Conservation (phyloP, 2,329 filamentous ascomycete genomes). For the Phoma sp. region DNA sequence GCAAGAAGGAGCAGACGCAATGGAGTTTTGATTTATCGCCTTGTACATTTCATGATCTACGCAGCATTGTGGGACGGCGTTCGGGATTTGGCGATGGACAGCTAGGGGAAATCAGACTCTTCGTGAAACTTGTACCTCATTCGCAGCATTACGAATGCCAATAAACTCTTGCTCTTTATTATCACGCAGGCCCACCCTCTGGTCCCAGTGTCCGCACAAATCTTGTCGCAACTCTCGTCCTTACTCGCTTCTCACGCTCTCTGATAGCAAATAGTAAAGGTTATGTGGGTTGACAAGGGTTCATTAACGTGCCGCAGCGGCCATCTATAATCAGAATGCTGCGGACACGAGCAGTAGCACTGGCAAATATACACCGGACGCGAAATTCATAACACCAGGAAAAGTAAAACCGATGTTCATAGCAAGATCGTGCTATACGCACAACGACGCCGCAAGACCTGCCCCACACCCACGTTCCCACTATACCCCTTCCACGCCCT, state of each 20-base stretch:
- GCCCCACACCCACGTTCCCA: neutral
- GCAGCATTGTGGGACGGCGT: neutral
- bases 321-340: too few species aligned
- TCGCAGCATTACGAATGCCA: neutral
- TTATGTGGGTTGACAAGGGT: too few species aligned
- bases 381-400: neutral
- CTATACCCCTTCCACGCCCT: neutral
- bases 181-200: too few species aligned
- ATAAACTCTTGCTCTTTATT: neutral
- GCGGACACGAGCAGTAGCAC: too few species aligned
- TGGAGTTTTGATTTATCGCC: constrained; percentile 67
- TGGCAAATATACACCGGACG: too few species aligned
- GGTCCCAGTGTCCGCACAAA: neutral
- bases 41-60: neutral
- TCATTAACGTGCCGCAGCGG: too few species aligned
- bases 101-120: too few species aligned
- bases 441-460: neutral
- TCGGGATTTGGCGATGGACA: neutral
- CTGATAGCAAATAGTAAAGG: too few species aligned
- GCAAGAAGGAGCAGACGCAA: constrained; percentile 62
- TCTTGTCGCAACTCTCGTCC: neutral
- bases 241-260: too few species aligned
- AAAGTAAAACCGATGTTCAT: neutral
- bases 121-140: too few species aligned
- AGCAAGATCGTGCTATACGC: neutral